Base-by-base conservation (phyloP, 176 grass and related monocot species). In the Triticum turgidum region DNA sequence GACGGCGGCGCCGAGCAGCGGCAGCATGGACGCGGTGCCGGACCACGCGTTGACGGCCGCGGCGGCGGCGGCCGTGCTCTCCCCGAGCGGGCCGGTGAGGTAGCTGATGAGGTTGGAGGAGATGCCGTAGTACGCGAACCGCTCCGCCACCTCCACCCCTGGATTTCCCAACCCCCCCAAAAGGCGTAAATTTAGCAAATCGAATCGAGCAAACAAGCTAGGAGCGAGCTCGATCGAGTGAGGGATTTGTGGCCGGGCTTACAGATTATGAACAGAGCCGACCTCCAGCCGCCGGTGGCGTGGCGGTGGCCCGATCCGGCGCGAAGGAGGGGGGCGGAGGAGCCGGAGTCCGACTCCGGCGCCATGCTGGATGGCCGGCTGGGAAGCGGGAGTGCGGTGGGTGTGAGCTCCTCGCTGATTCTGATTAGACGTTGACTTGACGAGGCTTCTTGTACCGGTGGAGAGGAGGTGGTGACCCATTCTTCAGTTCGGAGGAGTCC, bases 81-180 rank as follows among this genome's bases (percentile, higher is more conserved):
- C 58, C 1, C 85, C 64, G 45, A 97, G 85, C 37, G 91, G 89
- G 49, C 89, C 92, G 62, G 94, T 94, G 18, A 97, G 85, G 85
- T 94, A 97, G 71, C 14, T 90, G 69, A 97, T 97, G 69, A 97
- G 82, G 85, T 94, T 94, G 1, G 80, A 51, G 24, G 86, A 81
- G 73, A 94, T 78, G 80, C 94, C 90, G 77, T 62, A 90, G 82
- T 87, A 92, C 0, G 94, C 88, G 72, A 88, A 92, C 54, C 90
- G 81, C 86, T 93, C 82, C 25, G 90, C 92, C 20, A 68, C 82
- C 81, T 94, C 92, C 83, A 94, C 84, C 89, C 89, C 92, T 94
- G 17, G 5, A 52, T 18, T 20, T 9, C 13, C 65, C 22, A 21
- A 29, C 0, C 42, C 13, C 5, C 5, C 9, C 15, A 83, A 29